Evolutionary conservation across 805 yeast species (phyloP).

Genomic region (Wickerhamiella spandovensis): DNA sequence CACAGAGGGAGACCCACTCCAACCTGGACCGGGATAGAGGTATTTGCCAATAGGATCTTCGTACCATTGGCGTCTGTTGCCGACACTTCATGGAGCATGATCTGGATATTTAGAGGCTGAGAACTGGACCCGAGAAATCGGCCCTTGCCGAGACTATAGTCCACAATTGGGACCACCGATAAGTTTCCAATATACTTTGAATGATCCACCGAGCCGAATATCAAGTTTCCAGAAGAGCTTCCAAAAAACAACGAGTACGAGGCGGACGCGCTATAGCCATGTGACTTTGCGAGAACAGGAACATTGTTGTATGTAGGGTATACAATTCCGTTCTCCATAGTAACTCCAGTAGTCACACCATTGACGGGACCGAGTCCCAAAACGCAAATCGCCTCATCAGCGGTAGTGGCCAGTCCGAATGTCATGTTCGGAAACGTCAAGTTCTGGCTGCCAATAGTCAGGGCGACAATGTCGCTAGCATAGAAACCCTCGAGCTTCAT

Average conservation of each 20-base stretch:
- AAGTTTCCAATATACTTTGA: slow-evolving; percentile 40
- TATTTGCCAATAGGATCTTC: slow-evolving; percentile 26
- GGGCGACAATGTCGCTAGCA: neutral
- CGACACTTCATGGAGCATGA: slow-evolving; percentile 1
- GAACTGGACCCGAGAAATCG: neutral
- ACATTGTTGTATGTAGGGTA: slow-evolving; percentile 38
- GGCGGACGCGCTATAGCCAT: slow-evolving; percentile 28
- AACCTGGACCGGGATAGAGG: slow-evolving; percentile 24
- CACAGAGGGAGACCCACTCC: slow-evolving; percentile 5
- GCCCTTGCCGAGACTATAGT: neutral
- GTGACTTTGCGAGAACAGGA: slow-evolving; percentile 41
- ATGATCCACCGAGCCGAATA: slow-evolving; percentile 61
- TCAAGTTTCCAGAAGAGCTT: slow-evolving; percentile 32
- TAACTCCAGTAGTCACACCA: slow-evolving; percentile 7
- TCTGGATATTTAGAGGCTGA: neutral
- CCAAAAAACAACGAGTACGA: slow-evolving; percentile 38
- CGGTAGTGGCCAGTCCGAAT: neutral
- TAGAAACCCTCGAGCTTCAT: neutral
- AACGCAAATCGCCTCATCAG: neutral
- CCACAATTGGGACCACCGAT: slow-evolving; percentile 18
- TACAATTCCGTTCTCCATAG: slow-evolving; percentile 6
- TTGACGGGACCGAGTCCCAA: slow-evolving; percentile 8
- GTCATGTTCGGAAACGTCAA: neutral
- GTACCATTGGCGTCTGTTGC: slow-evolving; percentile 25
- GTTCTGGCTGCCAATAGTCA: neutral